Evolutionary conservation across 257 asterid species (phyloP).

Genomic region (Ilex aquifolium): DNA sequence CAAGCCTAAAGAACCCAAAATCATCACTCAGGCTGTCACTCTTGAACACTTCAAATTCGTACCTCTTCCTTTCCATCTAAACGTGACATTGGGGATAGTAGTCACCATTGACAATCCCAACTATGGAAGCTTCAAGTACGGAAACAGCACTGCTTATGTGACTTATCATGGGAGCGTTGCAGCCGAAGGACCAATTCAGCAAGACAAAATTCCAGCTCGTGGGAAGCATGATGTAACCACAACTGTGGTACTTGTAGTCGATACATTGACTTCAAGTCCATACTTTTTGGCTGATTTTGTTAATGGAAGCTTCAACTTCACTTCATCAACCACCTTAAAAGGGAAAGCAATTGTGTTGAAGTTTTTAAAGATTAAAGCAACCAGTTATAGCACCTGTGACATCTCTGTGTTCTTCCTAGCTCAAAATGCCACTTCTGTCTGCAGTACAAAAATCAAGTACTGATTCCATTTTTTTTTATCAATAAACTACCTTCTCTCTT

Average conservation of each 20-base stretch:
- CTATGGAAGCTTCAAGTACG: conserved; percentile 45
- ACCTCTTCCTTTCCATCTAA: conserved; percentile 24
- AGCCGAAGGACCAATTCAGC: conserved; percentile 34
- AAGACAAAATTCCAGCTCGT: conserved; percentile 45
- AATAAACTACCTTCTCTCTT: neutral
- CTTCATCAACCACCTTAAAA: conserved; percentile 35
- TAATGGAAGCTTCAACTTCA: conserved; percentile 42
- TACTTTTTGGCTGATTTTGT: conserved; percentile 22
- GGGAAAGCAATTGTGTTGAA: conserved; percentile 43
- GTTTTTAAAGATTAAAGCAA: conserved; percentile 34
- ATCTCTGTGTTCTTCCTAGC: conserved; percentile 27
- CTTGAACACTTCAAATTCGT: conserved; percentile 13
- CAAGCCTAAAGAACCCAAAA: conserved; percentile 48
- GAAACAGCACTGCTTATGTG: conserved; percentile 24
- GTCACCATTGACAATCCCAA: conserved; percentile 41
- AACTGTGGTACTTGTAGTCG: conserved; percentile 18
- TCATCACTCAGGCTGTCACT: conserved; percentile 32
- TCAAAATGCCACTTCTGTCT: conserved; percentile 33
- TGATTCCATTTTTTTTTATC: conserved; percentile 1
- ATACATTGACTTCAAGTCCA: conserved; percentile 18
- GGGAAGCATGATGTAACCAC: conserved; percentile 32
- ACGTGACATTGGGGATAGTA: conserved; percentile 40
- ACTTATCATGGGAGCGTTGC: conserved; percentile 32
- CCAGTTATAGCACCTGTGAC: conserved; percentile 35
- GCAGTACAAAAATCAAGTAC: conserved; percentile 33